These are phyloP conservation scores for Phylloporus sp. DNA, from an alignment of 768 basidiomycete species.

Conservation along the genomic window DNA sequence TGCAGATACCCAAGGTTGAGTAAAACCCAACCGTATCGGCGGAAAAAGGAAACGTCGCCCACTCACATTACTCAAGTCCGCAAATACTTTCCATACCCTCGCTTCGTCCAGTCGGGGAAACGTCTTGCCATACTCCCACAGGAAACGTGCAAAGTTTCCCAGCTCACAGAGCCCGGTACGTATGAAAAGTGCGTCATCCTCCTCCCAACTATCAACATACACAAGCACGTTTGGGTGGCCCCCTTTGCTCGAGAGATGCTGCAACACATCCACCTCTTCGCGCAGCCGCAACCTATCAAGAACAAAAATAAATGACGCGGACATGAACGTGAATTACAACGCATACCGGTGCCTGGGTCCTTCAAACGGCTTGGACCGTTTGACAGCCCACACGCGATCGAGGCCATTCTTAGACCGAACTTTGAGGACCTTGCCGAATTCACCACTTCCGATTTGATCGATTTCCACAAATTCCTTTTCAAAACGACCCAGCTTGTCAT, in stretches of 20 bases:
- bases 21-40: too few species aligned
- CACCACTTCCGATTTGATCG: conserved; percentile 83
- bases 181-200: conserved; percentile 82
- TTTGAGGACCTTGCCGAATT: conserved; percentile 91
- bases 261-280: conserved; percentile 92
- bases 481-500: conserved; percentile 62
- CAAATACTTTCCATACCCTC: conserved; percentile 93
- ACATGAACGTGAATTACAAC: conserved; percentile 24
- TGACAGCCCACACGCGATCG: conserved; percentile 72
- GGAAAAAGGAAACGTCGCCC: too few species aligned
- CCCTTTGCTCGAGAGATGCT: conserved; percentile 51
- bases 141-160: conserved; percentile 87
- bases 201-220: conserved; percentile 96
- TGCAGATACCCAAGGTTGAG: conserved; percentile 35
- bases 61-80: conserved; percentile 85
- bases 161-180: conserved; percentile 92
- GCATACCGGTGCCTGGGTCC: conserved; percentile 83
- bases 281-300: conserved; percentile 68
- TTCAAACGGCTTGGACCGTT: conserved; percentile 91
- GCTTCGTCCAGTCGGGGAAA: conserved; percentile 88
- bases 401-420: conserved; percentile 63
- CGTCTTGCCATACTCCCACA: conserved; percentile 84
- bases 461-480: conserved; percentile 78
- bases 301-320: conserved; percentile 15
- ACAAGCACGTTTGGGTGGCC: conserved; percentile 78